Base-by-base conservation (phyloP, 2,329 filamentous ascomycete species). In the Trichoderma sp. region DNA sequence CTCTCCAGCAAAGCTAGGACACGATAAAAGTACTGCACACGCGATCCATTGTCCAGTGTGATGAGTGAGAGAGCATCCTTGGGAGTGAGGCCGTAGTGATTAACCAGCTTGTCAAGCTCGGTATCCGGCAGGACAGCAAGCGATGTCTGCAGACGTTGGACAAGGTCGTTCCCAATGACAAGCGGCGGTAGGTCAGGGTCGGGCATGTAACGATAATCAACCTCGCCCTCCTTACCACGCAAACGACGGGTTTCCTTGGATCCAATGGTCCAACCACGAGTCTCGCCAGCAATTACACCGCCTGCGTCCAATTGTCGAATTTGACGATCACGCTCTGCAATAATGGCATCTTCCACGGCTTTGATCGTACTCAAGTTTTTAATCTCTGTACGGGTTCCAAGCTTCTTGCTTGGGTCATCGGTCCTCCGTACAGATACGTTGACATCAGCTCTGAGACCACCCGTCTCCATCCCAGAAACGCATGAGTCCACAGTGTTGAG, bases 181-280 rank as follows among this genome's bases (percentile, higher is more conserved):
- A 99, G 87, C 1, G 97, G 95, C 0, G 91, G 89, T 16, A 99
- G 88, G 82, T 99, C 97, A 6, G 97, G 94, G 82, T 99, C 97
- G 0, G 97, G 96, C 96, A 99, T 98, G 82, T 99, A 99, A 59
- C 97, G 90, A 84, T 99, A 99, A 83, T 99, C 97, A 6, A 98
- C 95, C 81, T 98, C 96, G 65, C 97, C 97, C 83, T 98, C 97
- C 83, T 99, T 99, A 31, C 95, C 95, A 80, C 97, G 90, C 60
- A 99, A 86, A 56, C 93, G 90, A 75, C 91, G 91, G 4, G 97
- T 98, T 82, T 95, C 93, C 4, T 91, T 95, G 77, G 91, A 93
- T 3, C 95, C 95, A 29, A 98, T 89, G 1, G 94, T 93, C 95
- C 95, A 99, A 6, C 97, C 96, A 75, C 97, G 90, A 8, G 97